These are phyloP conservation scores for Leucosporidium scottii DNA, from an alignment of 768 basidiomycete genomes.

Conservation along the genomic window DNA sequence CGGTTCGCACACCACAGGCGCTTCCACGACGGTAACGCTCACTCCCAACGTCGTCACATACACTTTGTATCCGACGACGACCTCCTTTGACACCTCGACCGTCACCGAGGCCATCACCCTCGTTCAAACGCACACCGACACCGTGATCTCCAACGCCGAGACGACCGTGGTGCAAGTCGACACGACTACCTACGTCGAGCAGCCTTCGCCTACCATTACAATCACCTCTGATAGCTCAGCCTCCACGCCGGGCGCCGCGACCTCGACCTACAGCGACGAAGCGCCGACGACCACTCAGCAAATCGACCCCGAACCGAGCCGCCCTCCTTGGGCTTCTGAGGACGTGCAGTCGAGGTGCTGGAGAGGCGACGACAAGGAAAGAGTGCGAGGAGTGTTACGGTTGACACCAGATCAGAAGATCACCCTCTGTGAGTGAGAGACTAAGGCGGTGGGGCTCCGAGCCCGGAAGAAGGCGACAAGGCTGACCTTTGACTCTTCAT, in stretches of 20 bases:
- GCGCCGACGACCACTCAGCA: no score
- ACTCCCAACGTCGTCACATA: background rate
- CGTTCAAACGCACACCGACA: background rate
- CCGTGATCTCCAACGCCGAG: background rate
- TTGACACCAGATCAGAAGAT: constrained; percentile 3
- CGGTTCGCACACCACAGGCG: background rate
- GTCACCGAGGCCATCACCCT: background rate
- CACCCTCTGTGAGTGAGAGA: background rate
- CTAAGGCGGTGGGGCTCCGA: no score
- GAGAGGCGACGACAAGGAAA: background rate
- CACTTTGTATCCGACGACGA: constrained; percentile 1
- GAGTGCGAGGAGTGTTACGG: background rate
- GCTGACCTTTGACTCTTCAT: background rate
- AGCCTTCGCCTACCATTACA: background rate
- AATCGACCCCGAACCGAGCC: no score
- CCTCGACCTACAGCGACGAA: background rate
- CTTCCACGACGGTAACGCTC: constrained; percentile 6
- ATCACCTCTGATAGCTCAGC: background rate
- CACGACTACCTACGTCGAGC: background rate
- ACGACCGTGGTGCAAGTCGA: background rate
- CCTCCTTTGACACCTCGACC: background rate
- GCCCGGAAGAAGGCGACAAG: no score
- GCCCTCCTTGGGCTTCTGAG: no score
- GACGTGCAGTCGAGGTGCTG: no score
- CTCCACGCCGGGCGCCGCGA: no score